Percentiles rank a stretch among this genome's conserved stretches.
Conservation (phyloP, 441 rosid species). For the Gossypium lobatum region DNA sequence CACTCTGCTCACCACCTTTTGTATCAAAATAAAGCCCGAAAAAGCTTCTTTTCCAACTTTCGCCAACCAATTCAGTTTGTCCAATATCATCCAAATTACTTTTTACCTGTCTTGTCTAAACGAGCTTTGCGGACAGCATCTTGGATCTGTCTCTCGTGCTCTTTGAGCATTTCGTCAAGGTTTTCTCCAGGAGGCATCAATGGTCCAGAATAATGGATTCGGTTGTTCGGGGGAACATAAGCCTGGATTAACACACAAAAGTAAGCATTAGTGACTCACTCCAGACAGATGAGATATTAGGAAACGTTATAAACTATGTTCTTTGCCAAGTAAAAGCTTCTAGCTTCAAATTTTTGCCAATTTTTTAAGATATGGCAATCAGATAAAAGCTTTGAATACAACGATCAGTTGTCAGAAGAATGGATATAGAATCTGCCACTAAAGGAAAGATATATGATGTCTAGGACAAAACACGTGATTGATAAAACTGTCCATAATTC, state of each 20-base stretch:
- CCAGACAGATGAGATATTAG: background rate
- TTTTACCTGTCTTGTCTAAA: constrained; percentile 36
- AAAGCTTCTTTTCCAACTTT: constrained; percentile 7
- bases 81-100: constrained; percentile 25
- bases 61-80: constrained; percentile 36
- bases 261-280: constrained; percentile 17
- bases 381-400: background rate
- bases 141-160: constrained; percentile 71
- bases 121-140: constrained; percentile 74
- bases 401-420: background rate
- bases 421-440: background rate
- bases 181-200: constrained; percentile 56
- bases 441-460: background rate
- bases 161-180: constrained; percentile 82
- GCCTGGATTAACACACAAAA: constrained; percentile 28
- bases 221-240: constrained; percentile 37
- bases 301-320: background rate
- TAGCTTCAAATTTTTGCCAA: background rate
- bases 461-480: background rate
- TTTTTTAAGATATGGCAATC: background rate
- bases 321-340: background rate
- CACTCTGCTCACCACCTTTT: background rate
- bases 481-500: background rate
- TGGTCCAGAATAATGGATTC: constrained; percentile 74
- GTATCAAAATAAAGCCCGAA: background rate